Percentiles rank a stretch among this genome's conserved stretches.
Evolutionary conservation across 495 filamentous ascomycete species (phyloP).

Genomic region (Lasiosphaeria hispida): DNA sequence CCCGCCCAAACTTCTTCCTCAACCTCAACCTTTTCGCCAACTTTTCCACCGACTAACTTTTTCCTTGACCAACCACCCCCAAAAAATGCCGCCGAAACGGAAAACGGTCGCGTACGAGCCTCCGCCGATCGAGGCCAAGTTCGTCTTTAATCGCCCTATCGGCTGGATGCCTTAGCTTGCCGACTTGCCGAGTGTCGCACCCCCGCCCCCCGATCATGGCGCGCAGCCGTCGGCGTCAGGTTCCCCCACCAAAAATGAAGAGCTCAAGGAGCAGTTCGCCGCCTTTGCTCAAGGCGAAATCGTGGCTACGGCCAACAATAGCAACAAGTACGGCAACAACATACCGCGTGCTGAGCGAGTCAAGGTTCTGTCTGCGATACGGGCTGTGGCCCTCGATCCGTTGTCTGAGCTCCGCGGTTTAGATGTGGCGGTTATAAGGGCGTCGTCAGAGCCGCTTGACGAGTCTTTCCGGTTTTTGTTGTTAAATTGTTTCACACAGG

Average conservation of each 20-base stretch:
- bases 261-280: conserved; percentile 4
- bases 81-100: no score
- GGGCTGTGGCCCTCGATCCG: neutral
- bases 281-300: conserved; percentile 3
- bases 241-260: neutral
- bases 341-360: neutral
- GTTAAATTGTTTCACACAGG: neutral
- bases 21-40: no score
- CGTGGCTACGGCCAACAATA: neutral
- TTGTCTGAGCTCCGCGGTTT: neutral
- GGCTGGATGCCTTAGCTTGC: no score
- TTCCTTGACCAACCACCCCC: no score
- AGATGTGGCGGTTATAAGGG: neutral
- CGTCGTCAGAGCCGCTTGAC: neutral
- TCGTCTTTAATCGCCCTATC: no score
- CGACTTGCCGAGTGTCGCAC: no score
- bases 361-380: neutral
- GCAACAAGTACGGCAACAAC: neutral
- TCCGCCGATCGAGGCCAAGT: no score
- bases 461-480: neutral
- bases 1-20: no score
- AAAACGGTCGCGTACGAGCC: no score
- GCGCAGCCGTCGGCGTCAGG: conserved; percentile 1
- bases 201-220: neutral
- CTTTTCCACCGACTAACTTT: no score